phyloP scores from a whole-genome alignment of 2,329 filamentous ascomycete genomes.

The Fusarium stilboides region DNA sequence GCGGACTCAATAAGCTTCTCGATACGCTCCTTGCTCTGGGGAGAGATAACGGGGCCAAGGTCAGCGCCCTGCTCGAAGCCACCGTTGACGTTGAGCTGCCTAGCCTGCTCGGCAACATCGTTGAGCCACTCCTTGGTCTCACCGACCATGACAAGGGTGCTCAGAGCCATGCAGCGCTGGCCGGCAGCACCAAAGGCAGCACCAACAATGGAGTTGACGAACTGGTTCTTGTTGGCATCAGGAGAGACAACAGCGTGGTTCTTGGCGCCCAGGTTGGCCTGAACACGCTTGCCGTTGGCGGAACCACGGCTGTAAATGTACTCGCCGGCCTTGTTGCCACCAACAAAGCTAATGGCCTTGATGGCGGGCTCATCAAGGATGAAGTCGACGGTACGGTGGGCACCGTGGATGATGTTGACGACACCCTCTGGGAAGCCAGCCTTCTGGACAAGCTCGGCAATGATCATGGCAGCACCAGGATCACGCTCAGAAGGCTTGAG shows the following conservation, averaged over 20 bases:
- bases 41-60: slow-evolving; percentile 85
- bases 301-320: slow-evolving; percentile 86
- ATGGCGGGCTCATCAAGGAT: slow-evolving; percentile 88
- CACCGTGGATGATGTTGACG: slow-evolving; percentile 86
- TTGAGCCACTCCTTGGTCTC: slow-evolving; percentile 87
- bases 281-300: slow-evolving; percentile 89
- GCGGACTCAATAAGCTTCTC: slow-evolving; percentile 82
- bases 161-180: slow-evolving; percentile 89
- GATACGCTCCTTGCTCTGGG: slow-evolving; percentile 84
- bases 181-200: slow-evolving; percentile 89
- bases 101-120: slow-evolving; percentile 83
- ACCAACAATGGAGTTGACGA: slow-evolving; percentile 85
- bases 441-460: slow-evolving; percentile 84
- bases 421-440: slow-evolving; percentile 87
- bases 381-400: slow-evolving; percentile 86
- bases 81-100: slow-evolving; percentile 80
- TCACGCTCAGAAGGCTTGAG: slow-evolving; percentile 91
- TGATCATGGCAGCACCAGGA: slow-evolving; percentile 87
- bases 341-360: slow-evolving; percentile 90
- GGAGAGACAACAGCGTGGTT: slow-evolving; percentile 89
- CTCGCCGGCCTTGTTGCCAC: slow-evolving; percentile 89
- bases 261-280: slow-evolving; percentile 90
- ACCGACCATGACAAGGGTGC: slow-evolving; percentile 85
- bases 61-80: slow-evolving; percentile 87
- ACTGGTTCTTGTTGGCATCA: slow-evolving; percentile 92